Conservation (phyloP, 495 filamentous ascomycete species). For the Tirmania nivea region DNA sequence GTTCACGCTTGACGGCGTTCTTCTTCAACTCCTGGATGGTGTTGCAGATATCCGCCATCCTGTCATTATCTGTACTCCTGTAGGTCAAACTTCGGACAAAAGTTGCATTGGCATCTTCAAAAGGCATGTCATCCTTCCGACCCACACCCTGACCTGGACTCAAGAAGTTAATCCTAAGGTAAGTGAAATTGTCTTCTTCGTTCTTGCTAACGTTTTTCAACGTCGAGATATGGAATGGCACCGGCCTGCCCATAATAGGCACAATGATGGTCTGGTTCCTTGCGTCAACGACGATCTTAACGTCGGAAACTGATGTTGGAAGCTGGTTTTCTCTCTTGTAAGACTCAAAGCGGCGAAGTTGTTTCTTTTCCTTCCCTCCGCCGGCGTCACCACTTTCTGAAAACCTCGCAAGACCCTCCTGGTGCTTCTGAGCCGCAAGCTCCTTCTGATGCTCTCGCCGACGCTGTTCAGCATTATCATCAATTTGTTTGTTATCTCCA, state of each 20-base stretch:
- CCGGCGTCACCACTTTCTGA: slow-evolving; percentile 47
- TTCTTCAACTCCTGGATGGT: slow-evolving; percentile 90
- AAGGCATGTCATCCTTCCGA: slow-evolving; percentile 80
- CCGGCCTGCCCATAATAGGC: slow-evolving; percentile 91
- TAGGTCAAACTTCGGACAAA: slow-evolving; percentile 92
- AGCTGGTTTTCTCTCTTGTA: slow-evolving; percentile 98
- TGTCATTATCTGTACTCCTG: slow-evolving; percentile 64
- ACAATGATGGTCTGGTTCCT: slow-evolving; percentile 80
- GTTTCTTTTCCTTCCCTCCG: slow-evolving; percentile 81
- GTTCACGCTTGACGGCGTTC: slow-evolving; percentile 66
- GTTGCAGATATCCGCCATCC: slow-evolving; percentile 69
- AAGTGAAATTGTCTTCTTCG: slow-evolving; percentile 83
- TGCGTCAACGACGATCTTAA: slow-evolving; percentile 70
- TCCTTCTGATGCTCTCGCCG: slow-evolving; percentile 88
- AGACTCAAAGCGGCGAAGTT: slow-evolving; percentile 95
- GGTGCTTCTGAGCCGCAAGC: slow-evolving; percentile 67
- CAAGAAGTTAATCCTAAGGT: slow-evolving; percentile 88
- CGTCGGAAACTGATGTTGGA: slow-evolving; percentile 55
- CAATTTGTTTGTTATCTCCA: slow-evolving; percentile 65
- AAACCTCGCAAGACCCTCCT: slow-evolving; percentile 64
- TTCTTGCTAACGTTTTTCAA: slow-evolving; percentile 96
- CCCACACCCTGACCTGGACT: slow-evolving; percentile 96
- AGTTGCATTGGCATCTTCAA: slow-evolving; percentile 86
- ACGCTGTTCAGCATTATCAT: slow-evolving; percentile 72
- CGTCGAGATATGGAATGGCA: slow-evolving; percentile 96